Percentiles rank a stretch among this genome's conserved stretches.
Conservation (phyloP, 768 basidiomycete species). For the Xerocomellus chrysenteron region DNA sequence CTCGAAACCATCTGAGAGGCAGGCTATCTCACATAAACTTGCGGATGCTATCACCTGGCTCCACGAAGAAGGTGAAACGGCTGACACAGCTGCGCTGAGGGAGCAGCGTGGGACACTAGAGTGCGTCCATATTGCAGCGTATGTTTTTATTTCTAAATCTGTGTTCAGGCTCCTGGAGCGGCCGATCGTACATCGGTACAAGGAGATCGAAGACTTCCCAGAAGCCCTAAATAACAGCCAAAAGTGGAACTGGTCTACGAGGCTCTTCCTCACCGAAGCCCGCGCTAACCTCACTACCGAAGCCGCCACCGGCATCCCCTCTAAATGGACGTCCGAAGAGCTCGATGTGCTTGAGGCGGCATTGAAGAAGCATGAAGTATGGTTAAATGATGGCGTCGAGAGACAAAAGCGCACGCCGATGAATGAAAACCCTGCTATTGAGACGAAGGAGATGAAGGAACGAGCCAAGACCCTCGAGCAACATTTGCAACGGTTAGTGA, state of each 20-base stretch:
- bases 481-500: constrained; percentile 65
- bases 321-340: constrained; percentile 87
- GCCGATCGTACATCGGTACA: constrained; percentile 83
- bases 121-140: constrained; percentile 45
- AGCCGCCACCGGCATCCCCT: constrained; percentile 54
- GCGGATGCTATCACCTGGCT: constrained; percentile 83
- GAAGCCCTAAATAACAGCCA: constrained; percentile 78
- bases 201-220: constrained; percentile 86
- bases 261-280: constrained; percentile 84
- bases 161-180: constrained; percentile 64
- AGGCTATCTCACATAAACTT: constrained; percentile 61
- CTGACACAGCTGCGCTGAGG: constrained; percentile 71
- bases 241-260: constrained; percentile 86
- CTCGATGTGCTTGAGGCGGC: constrained; percentile 74
- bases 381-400: constrained; percentile 81
- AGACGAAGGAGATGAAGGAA: constrained; percentile 82
- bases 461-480: constrained; percentile 78
- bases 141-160: constrained; percentile 3
- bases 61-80: constrained; percentile 77
- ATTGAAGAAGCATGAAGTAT: constrained; percentile 75
- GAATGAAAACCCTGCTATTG: constrained; percentile 84
- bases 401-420: constrained; percentile 73
- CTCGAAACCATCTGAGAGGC: constrained; percentile 71
- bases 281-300: constrained; percentile 70
- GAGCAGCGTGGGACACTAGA: constrained; percentile 79